Base-by-base conservation (phyloP, 2,329 filamentous ascomycete species). In the Teratosphaeriaceae sp. region DNA sequence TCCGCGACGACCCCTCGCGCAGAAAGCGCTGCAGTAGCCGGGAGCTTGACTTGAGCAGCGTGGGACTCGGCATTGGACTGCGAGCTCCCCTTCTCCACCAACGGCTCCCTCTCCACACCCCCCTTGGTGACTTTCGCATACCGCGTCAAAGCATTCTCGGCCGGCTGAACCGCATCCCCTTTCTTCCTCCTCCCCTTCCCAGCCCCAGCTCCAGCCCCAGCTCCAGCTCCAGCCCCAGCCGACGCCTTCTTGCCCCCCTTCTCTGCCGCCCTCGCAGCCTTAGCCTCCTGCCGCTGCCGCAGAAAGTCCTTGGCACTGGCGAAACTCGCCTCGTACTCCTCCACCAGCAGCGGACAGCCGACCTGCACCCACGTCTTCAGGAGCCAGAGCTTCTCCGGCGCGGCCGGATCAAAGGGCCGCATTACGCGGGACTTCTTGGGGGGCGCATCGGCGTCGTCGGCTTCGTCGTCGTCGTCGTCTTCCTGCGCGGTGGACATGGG, bases 351-450 rank as follows among this genome's bases (percentile, higher is more conserved):
- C 3, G 84, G 84, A 42, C 82, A 73, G 0, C 84, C 84, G 2
- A 82, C 60, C 44, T 74, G 78, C 3, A 79, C 76, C 40, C 85
- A 70, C 0, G 75, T 72, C 52, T 82, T 78, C 18, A 84, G 71
- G 5, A 89, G 65, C 85, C 85, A 90, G 8, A 76, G 62, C 49
- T 82, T 76, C 30, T 85, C 78, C 1, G 79, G 68, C 21, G 79
- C 72, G 7, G 72, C 73, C 0, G 87, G 84, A 53, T 88, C 80
- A 52, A 84, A 88, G 1, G 59, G 57, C 58, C 62, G 39, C 57
- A 69, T 39, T 54, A 65, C 34, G 60, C 60, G 54, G 72, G 62
- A 54, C 74, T 62, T 50, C 65, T 68, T 54, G 23, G 61, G 55
- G 7, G 43, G 40, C 13, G 44, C 46, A 9, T 46, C 49, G 1